Conservation (phyloP, 352 stramenopile genomes). For the Elongisporangium anandrum region DNA sequence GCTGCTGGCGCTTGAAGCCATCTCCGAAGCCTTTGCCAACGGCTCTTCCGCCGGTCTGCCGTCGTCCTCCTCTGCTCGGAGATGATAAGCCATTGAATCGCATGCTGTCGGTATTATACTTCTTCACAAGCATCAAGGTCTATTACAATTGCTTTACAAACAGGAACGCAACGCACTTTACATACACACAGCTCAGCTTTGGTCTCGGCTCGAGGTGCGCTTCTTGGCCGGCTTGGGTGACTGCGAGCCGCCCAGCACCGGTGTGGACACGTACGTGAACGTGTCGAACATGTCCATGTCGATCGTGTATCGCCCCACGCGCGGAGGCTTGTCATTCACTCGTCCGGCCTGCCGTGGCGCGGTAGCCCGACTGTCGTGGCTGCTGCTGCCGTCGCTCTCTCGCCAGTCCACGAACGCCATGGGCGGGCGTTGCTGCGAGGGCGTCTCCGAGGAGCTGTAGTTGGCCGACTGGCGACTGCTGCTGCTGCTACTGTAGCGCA, state of each 20-base stretch:
- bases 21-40: constrained; percentile 55
- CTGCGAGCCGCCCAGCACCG: constrained; percentile 23
- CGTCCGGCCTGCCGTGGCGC: constrained; percentile 5
- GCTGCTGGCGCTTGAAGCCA: constrained; percentile 58
- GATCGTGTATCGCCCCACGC: constrained; percentile 25
- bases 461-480: not conserved
- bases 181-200: too few species aligned
- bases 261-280: constrained; percentile 50
- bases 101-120: too few species aligned
- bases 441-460: too few species aligned
- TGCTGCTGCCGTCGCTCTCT: constrained; percentile 11
- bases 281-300: constrained; percentile 47
- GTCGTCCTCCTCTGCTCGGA: too few species aligned
- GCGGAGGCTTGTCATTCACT: constrained; percentile 4
- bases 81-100: too few species aligned
- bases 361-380: constrained; percentile 12
- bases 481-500: not conserved
- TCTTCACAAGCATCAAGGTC: too few species aligned
- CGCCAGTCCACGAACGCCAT: too few species aligned
- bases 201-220: too few species aligned
- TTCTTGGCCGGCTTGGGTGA: too few species aligned
- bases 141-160: too few species aligned
- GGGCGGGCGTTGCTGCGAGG: too few species aligned
- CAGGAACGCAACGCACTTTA: too few species aligned
- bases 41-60: not conserved